Percentiles rank a stretch among this genome's conserved stretches.
Evolutionary conservation across 768 basidiomycete species (phyloP).

Genomic region (Russula sp.): DNA sequence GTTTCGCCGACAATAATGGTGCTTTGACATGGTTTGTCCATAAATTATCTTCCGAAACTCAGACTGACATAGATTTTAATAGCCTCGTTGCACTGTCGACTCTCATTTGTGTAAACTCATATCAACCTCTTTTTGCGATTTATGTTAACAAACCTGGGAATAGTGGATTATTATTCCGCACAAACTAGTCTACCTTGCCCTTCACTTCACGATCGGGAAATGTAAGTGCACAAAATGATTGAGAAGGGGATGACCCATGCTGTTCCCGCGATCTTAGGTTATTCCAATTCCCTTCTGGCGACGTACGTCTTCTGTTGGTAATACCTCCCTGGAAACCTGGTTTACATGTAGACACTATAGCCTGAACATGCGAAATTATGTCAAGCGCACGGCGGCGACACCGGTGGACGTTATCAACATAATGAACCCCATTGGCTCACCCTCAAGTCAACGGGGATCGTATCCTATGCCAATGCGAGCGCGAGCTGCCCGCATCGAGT

Average conservation of each 20-base stretch:
- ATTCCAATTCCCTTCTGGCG: constrained; percentile 26
- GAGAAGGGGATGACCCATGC: neutral
- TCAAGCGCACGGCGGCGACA: constrained; percentile 9
- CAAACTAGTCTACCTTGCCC: constrained; percentile 17
- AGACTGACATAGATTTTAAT: neutral
- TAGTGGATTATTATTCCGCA: constrained; percentile 21
- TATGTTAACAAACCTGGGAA: neutral
- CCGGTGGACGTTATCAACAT: constrained; percentile 1
- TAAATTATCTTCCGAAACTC: neutral
- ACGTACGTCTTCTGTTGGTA: constrained; percentile 9
- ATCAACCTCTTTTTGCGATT: neutral
- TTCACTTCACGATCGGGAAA: constrained; percentile 27
- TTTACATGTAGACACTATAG: constrained; percentile 2
- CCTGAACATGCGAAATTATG: constrained; percentile 27
- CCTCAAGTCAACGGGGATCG: neutral
- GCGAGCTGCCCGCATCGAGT: neutral
- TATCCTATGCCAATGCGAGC: neutral
- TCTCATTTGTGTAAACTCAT: constrained; percentile 13
- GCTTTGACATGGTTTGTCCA: constrained; percentile 22
- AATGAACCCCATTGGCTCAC: neutral
- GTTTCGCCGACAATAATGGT: constrained; percentile 21
- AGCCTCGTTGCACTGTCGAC: constrained; percentile 19
- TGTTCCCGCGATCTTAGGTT: neutral
- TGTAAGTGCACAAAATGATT: neutral
- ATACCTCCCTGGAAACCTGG: neutral